Evolutionary conservation across 2,329 filamentous ascomycete genomes (phyloP).

Genomic region (Davidsoniella australis): DNA sequence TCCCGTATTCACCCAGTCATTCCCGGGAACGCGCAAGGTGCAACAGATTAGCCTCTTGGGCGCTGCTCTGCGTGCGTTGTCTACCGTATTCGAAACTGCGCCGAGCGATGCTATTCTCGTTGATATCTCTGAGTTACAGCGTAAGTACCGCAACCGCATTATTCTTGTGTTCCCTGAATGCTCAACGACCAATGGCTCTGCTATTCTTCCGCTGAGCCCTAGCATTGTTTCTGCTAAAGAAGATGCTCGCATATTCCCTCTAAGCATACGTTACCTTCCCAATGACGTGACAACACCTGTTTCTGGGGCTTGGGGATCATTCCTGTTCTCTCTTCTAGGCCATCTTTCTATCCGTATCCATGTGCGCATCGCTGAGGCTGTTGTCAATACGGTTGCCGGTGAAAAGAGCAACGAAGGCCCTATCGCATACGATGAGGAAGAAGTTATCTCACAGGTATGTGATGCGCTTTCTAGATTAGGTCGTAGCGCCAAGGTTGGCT

Average conservation of each 20-base stretch:
- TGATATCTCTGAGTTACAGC: conserved; percentile 44
- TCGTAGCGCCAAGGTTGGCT: conserved; percentile 70
- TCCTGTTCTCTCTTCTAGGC: conserved; percentile 74
- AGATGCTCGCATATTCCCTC: conserved; percentile 66
- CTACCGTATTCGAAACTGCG: conserved; percentile 33
- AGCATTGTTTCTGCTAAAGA: conserved; percentile 52
- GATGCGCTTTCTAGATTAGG: conserved; percentile 79
- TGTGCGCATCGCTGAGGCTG: conserved; percentile 70
- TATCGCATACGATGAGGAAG: conserved; percentile 41
- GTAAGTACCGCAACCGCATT: conserved; percentile 53
- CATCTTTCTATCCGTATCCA: conserved; percentile 77
- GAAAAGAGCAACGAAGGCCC: conserved; percentile 18
- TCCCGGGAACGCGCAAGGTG: conserved; percentile 56
- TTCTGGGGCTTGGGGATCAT: conserved; percentile 52
- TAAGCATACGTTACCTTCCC: conserved; percentile 78
- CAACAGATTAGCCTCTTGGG: conserved; percentile 59
- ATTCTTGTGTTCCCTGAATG: conserved; percentile 87
- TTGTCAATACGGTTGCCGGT: conserved; percentile 34
- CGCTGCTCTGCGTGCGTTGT: conserved; percentile 59
- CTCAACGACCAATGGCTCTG: conserved; percentile 84
- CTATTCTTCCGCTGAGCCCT: conserved; percentile 68
- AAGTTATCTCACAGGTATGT: conserved; percentile 58
- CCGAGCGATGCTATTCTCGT: conserved; percentile 33
- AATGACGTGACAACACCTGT: conserved; percentile 82
- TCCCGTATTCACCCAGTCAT: conserved; percentile 79